phyloP scores from a whole-genome alignment of 371 early-diverging fungal species.

The Mortierella sp. region DNA sequence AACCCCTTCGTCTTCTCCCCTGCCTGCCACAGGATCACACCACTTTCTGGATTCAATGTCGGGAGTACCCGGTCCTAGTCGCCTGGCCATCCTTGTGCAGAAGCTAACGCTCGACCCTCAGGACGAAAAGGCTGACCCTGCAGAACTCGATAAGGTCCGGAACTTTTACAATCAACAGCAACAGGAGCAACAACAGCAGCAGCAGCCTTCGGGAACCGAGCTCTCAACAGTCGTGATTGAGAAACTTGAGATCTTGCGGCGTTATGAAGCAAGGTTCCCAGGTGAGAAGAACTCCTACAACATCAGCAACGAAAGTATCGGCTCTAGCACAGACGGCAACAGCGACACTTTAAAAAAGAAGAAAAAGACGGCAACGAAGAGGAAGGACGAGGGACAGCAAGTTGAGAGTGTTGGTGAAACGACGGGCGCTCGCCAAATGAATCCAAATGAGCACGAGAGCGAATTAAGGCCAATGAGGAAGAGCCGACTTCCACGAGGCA shows the following conservation, averaged over 20 bases:
- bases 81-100: constrained; percentile 30
- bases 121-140: constrained; percentile 30
- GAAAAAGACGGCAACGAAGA: constrained; percentile 2
- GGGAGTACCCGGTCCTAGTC: background rate
- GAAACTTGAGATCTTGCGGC: constrained; percentile 56
- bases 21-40: background rate
- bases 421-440: background rate
- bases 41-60: background rate
- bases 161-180: constrained; percentile 16
- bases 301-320: background rate
- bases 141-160: constrained; percentile 26
- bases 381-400: constrained; percentile 1
- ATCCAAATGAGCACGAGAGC: constrained; percentile 3
- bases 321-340: background rate
- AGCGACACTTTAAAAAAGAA: background rate
- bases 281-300: constrained; percentile 46
- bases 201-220: constrained; percentile 38
- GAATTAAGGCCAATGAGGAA: constrained; percentile 11
- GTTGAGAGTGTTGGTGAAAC: background rate
- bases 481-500: constrained; percentile 15
- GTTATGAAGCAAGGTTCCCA: constrained; percentile 59
- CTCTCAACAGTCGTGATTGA: constrained; percentile 46
- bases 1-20: background rate
- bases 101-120: constrained; percentile 38
- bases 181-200: background rate